Conservation (phyloP, 371 early-diverging fungal genomes). For the Lichtheimia ornata region DNA sequence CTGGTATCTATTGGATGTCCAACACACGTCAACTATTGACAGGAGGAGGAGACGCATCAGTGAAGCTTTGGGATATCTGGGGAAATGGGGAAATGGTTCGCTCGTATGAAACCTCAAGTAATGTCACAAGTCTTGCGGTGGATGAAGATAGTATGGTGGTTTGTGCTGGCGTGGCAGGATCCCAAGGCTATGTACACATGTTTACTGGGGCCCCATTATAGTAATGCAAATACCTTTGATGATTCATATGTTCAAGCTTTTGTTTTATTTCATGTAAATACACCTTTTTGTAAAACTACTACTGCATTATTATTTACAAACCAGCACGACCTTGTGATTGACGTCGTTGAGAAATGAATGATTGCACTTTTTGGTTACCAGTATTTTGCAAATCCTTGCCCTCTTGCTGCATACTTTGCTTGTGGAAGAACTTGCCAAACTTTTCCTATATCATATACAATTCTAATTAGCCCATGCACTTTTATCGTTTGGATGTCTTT, state of each 20-base stretch:
- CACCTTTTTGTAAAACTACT: not conserved
- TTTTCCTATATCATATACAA: constrained; percentile 5
- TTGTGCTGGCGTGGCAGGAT: constrained; percentile 41
- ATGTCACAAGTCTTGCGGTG: constrained; percentile 34
- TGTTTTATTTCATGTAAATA: constrained; percentile 2
- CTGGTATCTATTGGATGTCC: constrained; percentile 39
- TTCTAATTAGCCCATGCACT: not conserved
- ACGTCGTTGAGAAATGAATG: not conserved
- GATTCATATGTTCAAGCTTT: too few species aligned
- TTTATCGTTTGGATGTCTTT: not conserved
- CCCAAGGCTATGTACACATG: constrained; percentile 41
- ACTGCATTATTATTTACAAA: constrained; percentile 9
- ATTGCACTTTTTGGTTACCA: not conserved
- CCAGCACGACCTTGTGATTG: constrained; percentile 1
- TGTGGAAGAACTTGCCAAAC: constrained; percentile 8
- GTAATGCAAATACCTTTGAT: not conserved
- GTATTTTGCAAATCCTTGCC: not conserved
- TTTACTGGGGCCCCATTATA: constrained; percentile 16
- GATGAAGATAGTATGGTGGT: constrained; percentile 37
- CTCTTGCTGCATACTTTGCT: not conserved
- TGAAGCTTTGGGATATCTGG: constrained; percentile 39
- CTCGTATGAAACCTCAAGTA: constrained; percentile 31
- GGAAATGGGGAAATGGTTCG: constrained; percentile 24
- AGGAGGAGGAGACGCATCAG: constrained; percentile 42
- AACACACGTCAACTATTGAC: constrained; percentile 34